These are phyloP conservation scores for Alternaria gaisen DNA, from an alignment of 2,329 filamentous ascomycete genomes.

Conservation along the genomic window DNA sequence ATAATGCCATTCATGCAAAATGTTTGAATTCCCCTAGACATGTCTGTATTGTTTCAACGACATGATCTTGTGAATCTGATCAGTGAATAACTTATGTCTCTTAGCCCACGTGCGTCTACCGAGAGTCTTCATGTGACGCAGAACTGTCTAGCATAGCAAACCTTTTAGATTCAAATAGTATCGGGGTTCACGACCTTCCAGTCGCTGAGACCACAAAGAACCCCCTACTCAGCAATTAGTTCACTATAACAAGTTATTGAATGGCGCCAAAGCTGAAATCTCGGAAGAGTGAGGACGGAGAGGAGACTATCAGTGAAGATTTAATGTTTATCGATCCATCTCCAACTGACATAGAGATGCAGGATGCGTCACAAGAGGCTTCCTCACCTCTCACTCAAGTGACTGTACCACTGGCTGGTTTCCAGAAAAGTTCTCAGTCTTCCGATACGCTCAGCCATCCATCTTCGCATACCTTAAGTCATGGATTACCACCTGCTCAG, in stretches of 20 bases:
- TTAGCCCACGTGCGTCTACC: neutral
- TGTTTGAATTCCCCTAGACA: too few species aligned
- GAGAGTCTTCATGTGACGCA: neutral
- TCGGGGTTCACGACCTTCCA: neutral
- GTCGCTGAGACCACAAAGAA: neutral
- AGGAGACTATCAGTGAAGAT: neutral
- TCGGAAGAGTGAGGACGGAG: neutral
- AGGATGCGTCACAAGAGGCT: neutral
- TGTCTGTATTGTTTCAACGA: neutral
- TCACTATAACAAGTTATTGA: neutral
- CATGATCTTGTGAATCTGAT: neutral
- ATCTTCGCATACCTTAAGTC: neutral
- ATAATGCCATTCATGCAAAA: neutral
- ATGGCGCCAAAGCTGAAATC: neutral
- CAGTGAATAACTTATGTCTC: neutral
- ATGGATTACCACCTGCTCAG: neutral
- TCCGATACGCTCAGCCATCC: neutral
- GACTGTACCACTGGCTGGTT: neutral
- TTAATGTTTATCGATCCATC: neutral
- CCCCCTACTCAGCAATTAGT: neutral
- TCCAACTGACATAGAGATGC: neutral
- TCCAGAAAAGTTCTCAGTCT: neutral
- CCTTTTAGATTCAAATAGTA: neutral
- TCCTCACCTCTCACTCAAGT: neutral
- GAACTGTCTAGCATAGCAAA: neutral